Evolutionary conservation across 148 eudicot genomes (phyloP).

Genomic region (Camellia granthamiana): DNA sequence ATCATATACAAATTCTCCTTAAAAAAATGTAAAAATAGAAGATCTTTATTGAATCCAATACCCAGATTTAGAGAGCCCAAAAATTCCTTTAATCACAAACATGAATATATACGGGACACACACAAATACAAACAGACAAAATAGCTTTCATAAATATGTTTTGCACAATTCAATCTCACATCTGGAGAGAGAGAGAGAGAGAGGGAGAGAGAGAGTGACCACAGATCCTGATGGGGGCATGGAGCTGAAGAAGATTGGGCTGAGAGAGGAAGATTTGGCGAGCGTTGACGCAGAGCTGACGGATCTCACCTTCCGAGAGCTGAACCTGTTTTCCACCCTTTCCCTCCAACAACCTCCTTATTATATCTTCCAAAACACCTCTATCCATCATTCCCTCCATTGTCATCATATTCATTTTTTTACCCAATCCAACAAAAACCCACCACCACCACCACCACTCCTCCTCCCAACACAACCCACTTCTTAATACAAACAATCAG

Average conservation of each 20-base stretch:
- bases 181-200: too few species aligned
- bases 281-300: conserved; percentile 73
- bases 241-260: conserved; percentile 52
- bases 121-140: not conserved
- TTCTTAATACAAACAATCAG: not conserved
- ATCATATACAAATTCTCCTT: too few species aligned
- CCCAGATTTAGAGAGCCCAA: not conserved
- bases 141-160: too few species aligned
- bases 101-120: too few species aligned
- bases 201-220: conserved; percentile 29
- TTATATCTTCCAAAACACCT: conserved; percentile 60
- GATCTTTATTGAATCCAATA: not conserved
- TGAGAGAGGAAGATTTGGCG: conserved; percentile 66
- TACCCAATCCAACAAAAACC: not conserved
- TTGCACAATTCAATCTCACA: too few species aligned
- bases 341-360: conserved; percentile 56
- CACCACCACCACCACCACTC: not conserved
- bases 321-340: conserved; percentile 67
- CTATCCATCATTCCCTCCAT: conserved; percentile 73
- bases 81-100: not conserved
- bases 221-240: conserved; percentile 63
- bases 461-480: conserved; percentile 7
- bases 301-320: conserved; percentile 65
- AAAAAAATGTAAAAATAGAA: not conserved
- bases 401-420: conserved; percentile 59